Evolutionary conservation across 225 moss, liverwort and hornwort species (phyloP).

Genomic region (Pseudoscleropodium purum): DNA sequence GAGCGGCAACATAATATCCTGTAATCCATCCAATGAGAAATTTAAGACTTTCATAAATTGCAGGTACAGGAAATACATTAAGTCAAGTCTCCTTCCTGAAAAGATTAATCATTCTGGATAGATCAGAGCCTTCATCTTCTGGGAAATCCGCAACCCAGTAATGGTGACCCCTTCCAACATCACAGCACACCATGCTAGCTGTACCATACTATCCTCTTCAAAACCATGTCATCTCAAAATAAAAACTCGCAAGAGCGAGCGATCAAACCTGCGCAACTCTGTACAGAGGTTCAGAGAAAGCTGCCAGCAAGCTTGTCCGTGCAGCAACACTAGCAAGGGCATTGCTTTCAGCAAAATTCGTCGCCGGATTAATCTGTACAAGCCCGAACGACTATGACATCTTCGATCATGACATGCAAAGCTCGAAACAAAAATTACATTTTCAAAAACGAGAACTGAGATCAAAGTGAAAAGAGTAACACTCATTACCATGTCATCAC

Average conservation of each 20-base stretch:
- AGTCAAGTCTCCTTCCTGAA: neutral
- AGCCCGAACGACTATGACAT: neutral
- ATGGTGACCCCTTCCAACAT: neutral
- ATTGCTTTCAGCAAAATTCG: conserved; percentile 54
- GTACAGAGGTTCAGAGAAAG: conserved; percentile 60
- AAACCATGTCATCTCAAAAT: neutral
- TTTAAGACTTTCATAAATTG: neutral
- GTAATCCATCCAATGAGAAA: conserved; percentile 3
- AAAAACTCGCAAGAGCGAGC: neutral
- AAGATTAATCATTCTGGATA: neutral
- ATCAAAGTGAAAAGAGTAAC: neutral
- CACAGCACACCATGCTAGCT: neutral
- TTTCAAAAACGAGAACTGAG: neutral
- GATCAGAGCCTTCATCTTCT: neutral
- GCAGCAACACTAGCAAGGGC: conserved; percentile 53
- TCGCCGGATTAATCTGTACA: conserved; percentile 82
- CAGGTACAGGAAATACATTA: neutral
- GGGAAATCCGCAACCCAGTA: neutral
- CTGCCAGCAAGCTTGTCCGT: conserved; percentile 59
- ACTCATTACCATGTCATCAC: neutral
- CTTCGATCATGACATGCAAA: neutral
- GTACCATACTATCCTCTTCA: neutral
- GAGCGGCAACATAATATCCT: conserved; percentile 86
- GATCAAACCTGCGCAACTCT: conserved; percentile 57
- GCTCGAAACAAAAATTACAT: neutral